phyloP scores from a whole-genome alignment of 352 stramenopile genomes.

The Globisporangium ultimum region DNA sequence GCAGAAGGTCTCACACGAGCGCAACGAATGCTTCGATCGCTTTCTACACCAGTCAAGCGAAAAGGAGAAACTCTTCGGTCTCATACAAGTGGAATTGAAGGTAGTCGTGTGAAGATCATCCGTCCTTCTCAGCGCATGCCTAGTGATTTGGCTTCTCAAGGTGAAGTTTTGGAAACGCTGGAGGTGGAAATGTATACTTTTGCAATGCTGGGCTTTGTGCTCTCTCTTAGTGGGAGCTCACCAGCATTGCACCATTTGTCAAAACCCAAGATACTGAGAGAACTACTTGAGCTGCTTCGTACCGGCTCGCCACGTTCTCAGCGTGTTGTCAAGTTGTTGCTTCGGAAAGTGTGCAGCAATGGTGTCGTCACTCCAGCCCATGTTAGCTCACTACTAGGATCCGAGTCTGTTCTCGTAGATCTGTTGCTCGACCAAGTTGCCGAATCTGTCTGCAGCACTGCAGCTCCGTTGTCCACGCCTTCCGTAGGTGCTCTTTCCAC shows the following conservation, averaged over 20 bases:
- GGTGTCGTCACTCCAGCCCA: constrained; percentile 62
- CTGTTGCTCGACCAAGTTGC: constrained; percentile 83
- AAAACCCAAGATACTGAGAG: constrained; percentile 59
- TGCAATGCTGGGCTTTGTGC: constrained; percentile 68
- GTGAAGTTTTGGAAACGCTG: constrained; percentile 61
- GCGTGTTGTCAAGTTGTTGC: constrained; percentile 77
- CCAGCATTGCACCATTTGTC: constrained; percentile 56
- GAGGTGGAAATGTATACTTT: constrained; percentile 80
- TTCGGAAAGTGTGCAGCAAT: constrained; percentile 69
- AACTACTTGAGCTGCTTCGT: constrained; percentile 73
- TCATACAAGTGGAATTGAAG: constrained; percentile 40
- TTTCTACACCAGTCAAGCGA: constrained; percentile 70
- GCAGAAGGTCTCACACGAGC: constrained; percentile 73
- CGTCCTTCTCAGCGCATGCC: constrained; percentile 8
- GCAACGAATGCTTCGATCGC: constrained; percentile 79
- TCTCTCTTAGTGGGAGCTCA: constrained; percentile 71
- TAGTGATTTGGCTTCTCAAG: constrained; percentile 29
- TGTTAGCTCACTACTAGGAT: constrained; percentile 71
- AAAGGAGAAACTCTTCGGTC: constrained; percentile 35
- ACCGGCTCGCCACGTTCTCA: constrained; percentile 75
- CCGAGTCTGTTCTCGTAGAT: constrained; percentile 80
- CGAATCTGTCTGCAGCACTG: constrained; percentile 80
- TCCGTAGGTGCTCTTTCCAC: constrained; percentile 40
- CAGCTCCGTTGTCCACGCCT: constrained; percentile 55
- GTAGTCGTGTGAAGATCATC: background rate